phyloP scores from a whole-genome alignment of 371 early-diverging fungal genomes.

The Fennellomyces sp. region DNA sequence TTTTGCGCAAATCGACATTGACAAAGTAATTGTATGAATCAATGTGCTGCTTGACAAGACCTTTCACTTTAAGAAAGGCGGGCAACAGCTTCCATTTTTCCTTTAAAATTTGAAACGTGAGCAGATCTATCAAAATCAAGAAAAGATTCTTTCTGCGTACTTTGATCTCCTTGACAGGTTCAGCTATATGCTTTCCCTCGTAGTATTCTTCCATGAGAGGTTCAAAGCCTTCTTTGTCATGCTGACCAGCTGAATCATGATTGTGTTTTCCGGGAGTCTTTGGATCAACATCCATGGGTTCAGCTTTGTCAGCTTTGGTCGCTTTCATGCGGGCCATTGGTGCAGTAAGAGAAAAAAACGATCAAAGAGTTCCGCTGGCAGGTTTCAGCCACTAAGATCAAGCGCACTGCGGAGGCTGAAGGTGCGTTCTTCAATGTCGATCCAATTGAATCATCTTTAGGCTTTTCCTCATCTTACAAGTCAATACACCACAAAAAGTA shows the following conservation, averaged over 20 bases:
- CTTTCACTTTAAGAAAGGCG: slow-evolving; percentile 97
- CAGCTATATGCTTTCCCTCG: slow-evolving; percentile 48
- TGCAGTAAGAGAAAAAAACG: neutral
- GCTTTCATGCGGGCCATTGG: neutral
- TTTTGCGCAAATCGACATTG: slow-evolving; percentile 94
- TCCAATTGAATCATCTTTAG: no score
- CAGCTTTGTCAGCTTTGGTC: neutral
- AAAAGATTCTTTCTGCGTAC: no score
- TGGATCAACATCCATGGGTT: slow-evolving; percentile 8
- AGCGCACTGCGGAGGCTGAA: no score
- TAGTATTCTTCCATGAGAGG: slow-evolving; percentile 43
- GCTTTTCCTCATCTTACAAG: no score
- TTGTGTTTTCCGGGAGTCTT: neutral
- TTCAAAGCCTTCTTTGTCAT: slow-evolving; percentile 40
- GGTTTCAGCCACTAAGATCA: neutral
- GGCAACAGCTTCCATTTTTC: slow-evolving; percentile 99
- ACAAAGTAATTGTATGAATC: slow-evolving; percentile 99
- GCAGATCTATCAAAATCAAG: neutral
- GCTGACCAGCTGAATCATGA: neutral
- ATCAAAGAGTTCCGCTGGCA: neutral
- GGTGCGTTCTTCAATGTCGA: no score
- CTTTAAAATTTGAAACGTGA: slow-evolving; percentile 41
- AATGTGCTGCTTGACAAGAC: slow-evolving; percentile 99
- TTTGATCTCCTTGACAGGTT: slow-evolving; percentile 54
- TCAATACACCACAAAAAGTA: no score